Conservation (phyloP, 2,329 filamentous ascomycete genomes). For the Trichoderma breve region DNA sequence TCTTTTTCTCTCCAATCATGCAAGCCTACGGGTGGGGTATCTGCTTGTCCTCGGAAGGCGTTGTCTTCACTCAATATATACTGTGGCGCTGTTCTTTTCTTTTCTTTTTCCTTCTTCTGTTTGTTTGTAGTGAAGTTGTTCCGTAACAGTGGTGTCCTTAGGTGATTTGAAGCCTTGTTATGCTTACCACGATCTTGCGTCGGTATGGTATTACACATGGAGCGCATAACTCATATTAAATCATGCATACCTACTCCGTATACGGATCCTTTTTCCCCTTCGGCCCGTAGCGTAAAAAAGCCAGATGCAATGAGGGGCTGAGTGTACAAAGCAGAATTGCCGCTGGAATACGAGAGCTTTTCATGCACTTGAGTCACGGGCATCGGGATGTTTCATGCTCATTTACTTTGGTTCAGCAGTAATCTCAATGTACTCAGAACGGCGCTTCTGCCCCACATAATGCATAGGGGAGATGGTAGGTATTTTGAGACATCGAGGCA, state of each 20-base stretch:
- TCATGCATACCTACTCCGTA: not conserved
- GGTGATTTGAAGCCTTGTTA: not conserved
- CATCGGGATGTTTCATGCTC: not conserved
- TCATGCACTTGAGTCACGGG: not conserved
- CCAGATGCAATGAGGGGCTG: not conserved
- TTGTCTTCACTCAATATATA: not conserved
- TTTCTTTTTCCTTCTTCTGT: not conserved
- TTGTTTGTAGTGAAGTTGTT: not conserved
- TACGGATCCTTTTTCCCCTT: not conserved
- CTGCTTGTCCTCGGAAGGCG: not conserved
- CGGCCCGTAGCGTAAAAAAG: not conserved
- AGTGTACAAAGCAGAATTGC: not conserved
- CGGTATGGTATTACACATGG: not conserved
- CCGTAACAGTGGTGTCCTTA: not conserved
- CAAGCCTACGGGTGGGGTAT: not conserved
- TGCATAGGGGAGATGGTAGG: not conserved
- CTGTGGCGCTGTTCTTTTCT: not conserved
- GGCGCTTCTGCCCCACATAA: not conserved
- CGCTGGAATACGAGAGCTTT: not conserved
- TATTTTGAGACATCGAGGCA: not conserved
- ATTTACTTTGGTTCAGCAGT: not conserved
- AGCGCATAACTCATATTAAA: not conserved
- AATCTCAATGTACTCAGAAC: not conserved
- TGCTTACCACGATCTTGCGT: not conserved
- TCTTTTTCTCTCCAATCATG: not conserved